phyloP scores from a whole-genome alignment of 2,329 filamentous ascomycete species.

The Fusarium sp. region DNA sequence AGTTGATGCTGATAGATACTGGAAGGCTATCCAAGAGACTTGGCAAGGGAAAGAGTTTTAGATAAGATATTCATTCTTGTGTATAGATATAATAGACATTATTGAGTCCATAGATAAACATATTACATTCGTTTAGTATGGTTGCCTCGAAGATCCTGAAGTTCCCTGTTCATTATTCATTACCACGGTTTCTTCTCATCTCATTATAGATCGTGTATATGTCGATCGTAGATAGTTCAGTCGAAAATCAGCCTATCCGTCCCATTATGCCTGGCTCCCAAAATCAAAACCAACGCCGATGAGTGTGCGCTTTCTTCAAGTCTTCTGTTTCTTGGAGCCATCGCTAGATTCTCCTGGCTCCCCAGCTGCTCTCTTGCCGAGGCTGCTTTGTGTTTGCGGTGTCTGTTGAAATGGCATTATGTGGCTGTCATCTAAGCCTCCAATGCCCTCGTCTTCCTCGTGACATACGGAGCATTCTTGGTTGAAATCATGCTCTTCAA shows the following conservation, averaged over 20 bases:
- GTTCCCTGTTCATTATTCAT: background rate
- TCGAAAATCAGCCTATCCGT: too few relatives aligned
- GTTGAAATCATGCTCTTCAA: constrained; percentile 58
- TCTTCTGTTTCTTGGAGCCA: constrained; percentile 46
- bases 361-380: constrained; percentile 33
- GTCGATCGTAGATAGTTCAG: background rate
- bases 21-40: constrained; percentile 56
- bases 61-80: background rate
- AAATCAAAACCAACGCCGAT: background rate
- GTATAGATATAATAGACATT: background rate
- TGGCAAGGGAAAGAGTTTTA: constrained; percentile 51
- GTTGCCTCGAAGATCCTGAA: background rate
- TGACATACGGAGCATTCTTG: constrained; percentile 59
- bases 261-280: background rate
- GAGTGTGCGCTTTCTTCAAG: constrained; percentile 25
- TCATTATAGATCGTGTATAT: background rate
- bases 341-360: constrained; percentile 29
- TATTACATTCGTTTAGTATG: constrained; percentile 2
- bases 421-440: constrained; percentile 50
- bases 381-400: constrained; percentile 4
- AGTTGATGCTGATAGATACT: constrained; percentile 59
- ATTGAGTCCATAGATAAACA: background rate
- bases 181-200: background rate
- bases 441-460: constrained; percentile 55
- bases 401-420: background rate